phyloP scores from a whole-genome alignment of 495 filamentous ascomycete genomes.

The Penicillium tannophilum region DNA sequence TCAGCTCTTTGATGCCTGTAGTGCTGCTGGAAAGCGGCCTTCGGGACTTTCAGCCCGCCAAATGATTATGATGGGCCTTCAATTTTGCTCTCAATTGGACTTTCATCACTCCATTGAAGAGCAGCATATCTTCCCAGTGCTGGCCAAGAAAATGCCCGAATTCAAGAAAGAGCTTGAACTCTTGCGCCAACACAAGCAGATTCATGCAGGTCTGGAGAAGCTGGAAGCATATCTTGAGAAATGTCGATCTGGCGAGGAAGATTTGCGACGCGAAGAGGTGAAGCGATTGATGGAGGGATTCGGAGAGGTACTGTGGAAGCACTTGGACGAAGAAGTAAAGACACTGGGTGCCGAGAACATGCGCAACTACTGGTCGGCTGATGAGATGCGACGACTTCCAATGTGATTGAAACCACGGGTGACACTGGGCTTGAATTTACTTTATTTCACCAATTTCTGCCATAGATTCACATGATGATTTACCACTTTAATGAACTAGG shows the following conservation, averaged over 20 bases:
- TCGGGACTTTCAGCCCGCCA: constrained; percentile 59
- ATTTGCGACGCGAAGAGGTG: constrained; percentile 68
- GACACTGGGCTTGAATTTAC: too few relatives aligned
- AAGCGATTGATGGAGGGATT: constrained; percentile 69
- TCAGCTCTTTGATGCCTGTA: constrained; percentile 64
- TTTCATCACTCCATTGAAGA: constrained; percentile 88
- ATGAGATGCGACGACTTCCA: constrained; percentile 74
- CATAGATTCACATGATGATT: not conserved
- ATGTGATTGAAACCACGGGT: constrained; percentile 48
- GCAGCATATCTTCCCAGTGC: constrained; percentile 73
- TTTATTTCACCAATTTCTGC: not conserved
- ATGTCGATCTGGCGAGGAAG: constrained; percentile 65
- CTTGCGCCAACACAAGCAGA: constrained; percentile 75
- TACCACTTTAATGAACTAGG: not conserved
- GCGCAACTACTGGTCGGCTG: constrained; percentile 76
- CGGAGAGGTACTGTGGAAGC: constrained; percentile 68
- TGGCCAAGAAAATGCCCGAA: constrained; percentile 79
- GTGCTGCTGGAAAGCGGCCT: constrained; percentile 53
- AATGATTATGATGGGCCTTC: constrained; percentile 63
- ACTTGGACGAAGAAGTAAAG: constrained; percentile 74
- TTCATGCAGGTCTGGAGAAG: constrained; percentile 78
- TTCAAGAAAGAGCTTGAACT: constrained; percentile 69
- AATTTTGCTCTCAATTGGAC: constrained; percentile 68
- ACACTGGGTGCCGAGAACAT: constrained; percentile 81
- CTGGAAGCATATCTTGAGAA: constrained; percentile 67